phyloP scores from a whole-genome alignment of 441 rosid species.

The Mallotus japonicus region DNA sequence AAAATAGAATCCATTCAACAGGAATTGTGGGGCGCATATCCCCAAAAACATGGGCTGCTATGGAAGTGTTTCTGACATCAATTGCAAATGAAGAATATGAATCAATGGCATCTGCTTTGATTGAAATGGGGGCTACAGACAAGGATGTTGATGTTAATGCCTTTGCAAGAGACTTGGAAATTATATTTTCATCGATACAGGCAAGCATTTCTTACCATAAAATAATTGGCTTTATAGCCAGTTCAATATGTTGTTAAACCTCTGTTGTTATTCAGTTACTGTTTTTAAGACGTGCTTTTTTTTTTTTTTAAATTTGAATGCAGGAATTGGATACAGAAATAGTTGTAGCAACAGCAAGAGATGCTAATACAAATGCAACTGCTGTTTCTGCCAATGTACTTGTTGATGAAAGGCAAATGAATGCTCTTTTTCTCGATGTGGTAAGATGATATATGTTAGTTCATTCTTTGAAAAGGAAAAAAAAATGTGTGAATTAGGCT shows the following conservation, averaged over 20 bases:
- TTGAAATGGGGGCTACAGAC: slow-evolving; percentile 97
- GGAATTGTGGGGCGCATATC: slow-evolving; percentile 99
- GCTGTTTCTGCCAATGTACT: slow-evolving; percentile 86
- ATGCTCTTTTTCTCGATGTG: slow-evolving; percentile 94
- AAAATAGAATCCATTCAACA: slow-evolving; percentile 28
- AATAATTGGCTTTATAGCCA: slow-evolving; percentile 7
- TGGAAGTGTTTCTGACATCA: slow-evolving; percentile 86
- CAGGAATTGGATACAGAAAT: slow-evolving; percentile 92
- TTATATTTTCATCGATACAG: slow-evolving; percentile 88
- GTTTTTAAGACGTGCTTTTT: not conserved
- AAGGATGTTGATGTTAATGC: slow-evolving; percentile 76
- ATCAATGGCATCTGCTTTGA: slow-evolving; percentile 92
- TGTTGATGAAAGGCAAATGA: slow-evolving; percentile 96
- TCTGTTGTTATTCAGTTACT: not conserved
- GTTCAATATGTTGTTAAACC: not conserved
- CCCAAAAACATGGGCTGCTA: slow-evolving; percentile 93
- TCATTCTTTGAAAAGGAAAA: not conserved
- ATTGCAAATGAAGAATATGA: slow-evolving; percentile 82
- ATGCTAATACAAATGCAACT: slow-evolving; percentile 54
- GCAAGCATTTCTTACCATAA: slow-evolving; percentile 33
- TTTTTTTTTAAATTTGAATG: slow-evolving; percentile 8
- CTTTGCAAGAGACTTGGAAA: slow-evolving; percentile 87
- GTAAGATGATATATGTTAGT: slow-evolving; percentile 41
- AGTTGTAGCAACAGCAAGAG: slow-evolving; percentile 83
- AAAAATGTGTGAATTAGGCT: not conserved